phyloP scores from a whole-genome alignment of 2,329 filamentous ascomycete species.

The Verticillium isaacii region DNA sequence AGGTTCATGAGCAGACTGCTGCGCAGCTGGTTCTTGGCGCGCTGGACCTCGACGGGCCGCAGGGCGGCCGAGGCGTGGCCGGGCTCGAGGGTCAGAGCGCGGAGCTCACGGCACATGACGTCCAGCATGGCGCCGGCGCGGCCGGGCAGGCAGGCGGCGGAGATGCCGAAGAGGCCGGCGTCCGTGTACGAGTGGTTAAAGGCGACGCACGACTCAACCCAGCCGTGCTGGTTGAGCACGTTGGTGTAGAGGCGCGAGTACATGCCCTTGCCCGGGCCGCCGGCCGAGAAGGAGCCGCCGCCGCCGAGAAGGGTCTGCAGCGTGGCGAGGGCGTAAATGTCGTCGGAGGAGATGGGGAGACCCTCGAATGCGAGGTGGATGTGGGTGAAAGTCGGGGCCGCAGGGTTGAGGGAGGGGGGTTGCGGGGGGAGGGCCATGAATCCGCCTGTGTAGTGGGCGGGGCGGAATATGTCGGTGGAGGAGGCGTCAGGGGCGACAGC shows the following conservation, averaged over 20 bases:
- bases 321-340: slow-evolving; percentile 95
- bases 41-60: slow-evolving; percentile 71
- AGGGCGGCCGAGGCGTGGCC: slow-evolving; percentile 69
- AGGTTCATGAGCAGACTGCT: slow-evolving; percentile 94
- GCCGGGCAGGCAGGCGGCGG: slow-evolving; percentile 75
- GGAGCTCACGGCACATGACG: slow-evolving; percentile 89
- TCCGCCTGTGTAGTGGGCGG: slow-evolving; percentile 87
- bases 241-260: slow-evolving; percentile 97
- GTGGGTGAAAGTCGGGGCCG: slow-evolving; percentile 77
- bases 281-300: slow-evolving; percentile 93
- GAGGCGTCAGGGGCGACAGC: slow-evolving; percentile 46
- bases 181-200: slow-evolving; percentile 99
- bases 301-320: slow-evolving; percentile 94
- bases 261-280: slow-evolving; percentile 97
- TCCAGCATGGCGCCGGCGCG: slow-evolving; percentile 82
- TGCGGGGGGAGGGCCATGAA: slow-evolving; percentile 82
- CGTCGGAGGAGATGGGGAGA: slow-evolving; percentile 80
- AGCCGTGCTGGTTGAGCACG: slow-evolving; percentile 93
- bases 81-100: slow-evolving; percentile 68
- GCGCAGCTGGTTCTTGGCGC: slow-evolving; percentile 95
- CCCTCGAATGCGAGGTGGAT: slow-evolving; percentile 96
- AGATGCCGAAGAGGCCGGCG: slow-evolving; percentile 91
- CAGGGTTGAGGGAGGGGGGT: slow-evolving; percentile 71
- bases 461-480: slow-evolving; percentile 51
- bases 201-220: slow-evolving; percentile 92